These are phyloP conservation scores for Raffaelea arxii DNA, from an alignment of 2,329 filamentous ascomycete species.

Conservation along the genomic window DNA sequence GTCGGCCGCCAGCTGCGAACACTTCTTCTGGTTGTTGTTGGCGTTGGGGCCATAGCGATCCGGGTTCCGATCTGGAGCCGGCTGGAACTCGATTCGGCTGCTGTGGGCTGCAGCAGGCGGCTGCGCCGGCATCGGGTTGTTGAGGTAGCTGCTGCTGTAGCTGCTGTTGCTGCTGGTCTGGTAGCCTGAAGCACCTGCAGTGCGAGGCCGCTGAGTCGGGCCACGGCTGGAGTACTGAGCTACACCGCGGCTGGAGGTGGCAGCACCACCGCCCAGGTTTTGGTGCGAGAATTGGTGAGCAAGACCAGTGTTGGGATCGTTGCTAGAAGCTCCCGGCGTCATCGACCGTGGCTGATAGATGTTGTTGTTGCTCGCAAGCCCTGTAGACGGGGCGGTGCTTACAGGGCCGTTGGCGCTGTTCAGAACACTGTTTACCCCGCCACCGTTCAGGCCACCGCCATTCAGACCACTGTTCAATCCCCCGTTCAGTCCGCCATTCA, in stretches of 20 bases:
- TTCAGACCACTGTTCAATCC: too few species aligned
- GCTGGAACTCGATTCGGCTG: slow-evolving; percentile 57
- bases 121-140: slow-evolving; percentile 55
- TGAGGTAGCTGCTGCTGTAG: slow-evolving; percentile 61
- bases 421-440: too few species aligned
- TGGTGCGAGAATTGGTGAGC: slow-evolving; percentile 97
- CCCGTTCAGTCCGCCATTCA: too few species aligned
- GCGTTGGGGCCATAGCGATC: slow-evolving; percentile 61
- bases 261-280: slow-evolving; percentile 68
- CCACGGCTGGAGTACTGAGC: slow-evolving; percentile 60
- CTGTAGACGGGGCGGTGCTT: background rate
- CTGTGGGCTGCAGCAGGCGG: slow-evolving; percentile 41
- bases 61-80: slow-evolving; percentile 76
- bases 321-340: slow-evolving; percentile 46
- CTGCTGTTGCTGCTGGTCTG: slow-evolving; percentile 51
- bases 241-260: too few species aligned
- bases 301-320: slow-evolving; percentile 81
- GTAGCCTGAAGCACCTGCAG: slow-evolving; percentile 61
- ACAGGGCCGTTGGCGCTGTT: background rate
- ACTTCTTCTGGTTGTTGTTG: slow-evolving; percentile 63
- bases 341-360: slow-evolving; percentile 42
- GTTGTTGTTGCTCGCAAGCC: slow-evolving; percentile 18
- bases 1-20: slow-evolving; percentile 63
- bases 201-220: slow-evolving; percentile 69
- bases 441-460: too few species aligned